phyloP scores from a whole-genome alignment of 2,329 filamentous ascomycete species.

The Ceratocystis papillata region DNA sequence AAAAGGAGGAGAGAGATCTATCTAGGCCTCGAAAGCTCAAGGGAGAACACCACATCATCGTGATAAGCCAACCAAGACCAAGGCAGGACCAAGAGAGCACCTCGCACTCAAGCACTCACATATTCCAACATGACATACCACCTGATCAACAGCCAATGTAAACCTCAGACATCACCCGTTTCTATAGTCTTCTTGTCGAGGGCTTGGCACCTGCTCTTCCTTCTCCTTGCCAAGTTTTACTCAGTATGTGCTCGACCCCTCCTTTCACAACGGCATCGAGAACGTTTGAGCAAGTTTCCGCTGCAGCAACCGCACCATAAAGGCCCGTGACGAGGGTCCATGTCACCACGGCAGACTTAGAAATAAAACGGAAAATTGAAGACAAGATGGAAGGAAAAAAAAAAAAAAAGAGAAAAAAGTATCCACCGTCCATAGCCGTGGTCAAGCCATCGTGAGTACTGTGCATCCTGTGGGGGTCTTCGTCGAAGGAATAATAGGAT shows the following conservation, averaged over 20 bases:
- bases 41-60: background rate
- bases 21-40: background rate
- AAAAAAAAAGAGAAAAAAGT: background rate
- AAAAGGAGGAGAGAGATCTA: background rate
- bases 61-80: background rate
- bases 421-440: background rate
- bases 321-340: constrained; percentile 10
- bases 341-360: background rate
- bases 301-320: background rate
- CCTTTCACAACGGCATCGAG: constrained; percentile 20
- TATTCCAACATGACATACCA: background rate
- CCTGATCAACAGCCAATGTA: no score
- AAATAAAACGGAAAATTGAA: no score
- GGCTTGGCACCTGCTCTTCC: background rate
- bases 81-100: background rate
- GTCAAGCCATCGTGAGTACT: background rate
- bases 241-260: no score
- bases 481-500: background rate
- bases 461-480: background rate
- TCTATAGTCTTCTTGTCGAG: background rate
- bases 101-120: background rate
- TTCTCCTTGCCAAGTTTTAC: background rate
- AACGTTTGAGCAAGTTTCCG: constrained; percentile 28
- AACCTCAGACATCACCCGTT: background rate
- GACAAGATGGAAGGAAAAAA: background rate